These are phyloP conservation scores for Hortaea werneckii DNA, from an alignment of 2,329 filamentous ascomycete genomes.

Conservation along the genomic window DNA sequence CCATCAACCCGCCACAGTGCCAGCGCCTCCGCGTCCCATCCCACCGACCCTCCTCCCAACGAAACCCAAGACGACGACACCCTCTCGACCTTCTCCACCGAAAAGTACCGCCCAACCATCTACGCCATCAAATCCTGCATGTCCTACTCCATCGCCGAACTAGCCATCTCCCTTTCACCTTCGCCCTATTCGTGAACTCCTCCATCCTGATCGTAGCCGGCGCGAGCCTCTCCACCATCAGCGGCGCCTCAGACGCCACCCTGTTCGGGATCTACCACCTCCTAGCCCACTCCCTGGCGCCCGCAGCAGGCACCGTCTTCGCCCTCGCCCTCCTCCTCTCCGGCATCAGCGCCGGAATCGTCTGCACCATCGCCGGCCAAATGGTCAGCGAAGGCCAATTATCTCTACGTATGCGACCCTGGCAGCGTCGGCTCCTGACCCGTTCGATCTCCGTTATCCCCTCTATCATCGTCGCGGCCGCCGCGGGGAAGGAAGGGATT, in stretches of 20 bases:
- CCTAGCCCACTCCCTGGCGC: conserved; percentile 57
- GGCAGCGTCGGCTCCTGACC: conserved; percentile 69
- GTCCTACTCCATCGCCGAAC: conserved; percentile 31
- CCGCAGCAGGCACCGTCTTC: conserved; percentile 73
- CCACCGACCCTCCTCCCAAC: neutral
- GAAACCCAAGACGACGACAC: conserved; percentile 19
- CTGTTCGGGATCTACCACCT: conserved; percentile 75
- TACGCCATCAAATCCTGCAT: conserved; percentile 30
- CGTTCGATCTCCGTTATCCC: conserved; percentile 72
- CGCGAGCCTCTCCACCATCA: conserved; percentile 56
- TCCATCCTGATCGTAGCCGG: conserved; percentile 49
- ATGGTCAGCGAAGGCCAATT: conserved; percentile 81
- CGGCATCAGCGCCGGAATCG: conserved; percentile 70
- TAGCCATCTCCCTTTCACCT: conserved; percentile 32
- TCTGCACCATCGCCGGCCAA: conserved; percentile 82
- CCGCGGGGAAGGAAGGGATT: conserved; percentile 61
- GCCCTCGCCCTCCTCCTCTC: conserved; percentile 71
- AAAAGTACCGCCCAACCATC: conserved; percentile 30
- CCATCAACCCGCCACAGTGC: neutral
- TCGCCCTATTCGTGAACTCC: conserved; percentile 34
- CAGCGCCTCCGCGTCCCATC: neutral
- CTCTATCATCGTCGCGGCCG: conserved; percentile 71
- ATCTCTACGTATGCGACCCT: conserved; percentile 63
- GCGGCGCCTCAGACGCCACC: conserved; percentile 54
- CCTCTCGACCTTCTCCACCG: conserved; percentile 9